Conservation (phyloP, 768 basidiomycete genomes). For the Mycena pura region DNA sequence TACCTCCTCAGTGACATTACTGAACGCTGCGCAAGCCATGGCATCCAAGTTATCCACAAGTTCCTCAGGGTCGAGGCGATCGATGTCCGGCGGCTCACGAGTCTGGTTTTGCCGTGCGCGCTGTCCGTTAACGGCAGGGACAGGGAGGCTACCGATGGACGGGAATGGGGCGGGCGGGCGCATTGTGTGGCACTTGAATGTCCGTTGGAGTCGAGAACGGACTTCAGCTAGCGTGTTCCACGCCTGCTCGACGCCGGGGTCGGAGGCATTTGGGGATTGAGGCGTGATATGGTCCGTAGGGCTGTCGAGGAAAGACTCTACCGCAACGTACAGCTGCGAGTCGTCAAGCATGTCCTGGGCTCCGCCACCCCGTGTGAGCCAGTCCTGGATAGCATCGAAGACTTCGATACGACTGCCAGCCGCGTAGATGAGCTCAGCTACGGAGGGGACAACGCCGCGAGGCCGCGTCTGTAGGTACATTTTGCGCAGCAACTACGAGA, state of each 20-base stretch:
- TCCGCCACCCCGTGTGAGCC: constrained; percentile 77
- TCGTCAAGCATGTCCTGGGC: constrained; percentile 84
- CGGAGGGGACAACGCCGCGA: constrained; percentile 46
- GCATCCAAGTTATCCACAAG: constrained; percentile 82
- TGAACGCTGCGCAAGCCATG: constrained; percentile 77
- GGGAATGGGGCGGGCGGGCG: constrained; percentile 55
- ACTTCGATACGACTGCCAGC: constrained; percentile 66
- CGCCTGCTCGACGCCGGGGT: constrained; percentile 52
- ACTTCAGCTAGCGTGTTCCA: constrained; percentile 53
- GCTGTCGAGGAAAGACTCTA: constrained; percentile 66
- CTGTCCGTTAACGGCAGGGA: constrained; percentile 29
- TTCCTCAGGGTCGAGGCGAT: constrained; percentile 67
- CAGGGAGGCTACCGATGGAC: constrained; percentile 29
- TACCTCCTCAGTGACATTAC: constrained; percentile 82
- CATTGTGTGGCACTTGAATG: constrained; percentile 63
- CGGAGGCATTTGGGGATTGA: constrained; percentile 47
- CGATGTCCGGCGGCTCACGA: constrained; percentile 65
- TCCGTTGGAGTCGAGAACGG: constrained; percentile 45
- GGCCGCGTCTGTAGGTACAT: constrained; percentile 65
- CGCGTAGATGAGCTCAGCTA: constrained; percentile 55
- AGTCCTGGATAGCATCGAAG: constrained; percentile 69
- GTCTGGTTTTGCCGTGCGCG: constrained; percentile 45
- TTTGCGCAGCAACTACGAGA: constrained; percentile 72
- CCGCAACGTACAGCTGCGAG: constrained; percentile 60
- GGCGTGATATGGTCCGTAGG: constrained; percentile 59